A percentile compares a stretch with the other conserved stretches of the same genome.
Conservation (phyloP, 2,329 filamentous ascomycete species). For the Microdochium trichocladiopsis region DNA sequence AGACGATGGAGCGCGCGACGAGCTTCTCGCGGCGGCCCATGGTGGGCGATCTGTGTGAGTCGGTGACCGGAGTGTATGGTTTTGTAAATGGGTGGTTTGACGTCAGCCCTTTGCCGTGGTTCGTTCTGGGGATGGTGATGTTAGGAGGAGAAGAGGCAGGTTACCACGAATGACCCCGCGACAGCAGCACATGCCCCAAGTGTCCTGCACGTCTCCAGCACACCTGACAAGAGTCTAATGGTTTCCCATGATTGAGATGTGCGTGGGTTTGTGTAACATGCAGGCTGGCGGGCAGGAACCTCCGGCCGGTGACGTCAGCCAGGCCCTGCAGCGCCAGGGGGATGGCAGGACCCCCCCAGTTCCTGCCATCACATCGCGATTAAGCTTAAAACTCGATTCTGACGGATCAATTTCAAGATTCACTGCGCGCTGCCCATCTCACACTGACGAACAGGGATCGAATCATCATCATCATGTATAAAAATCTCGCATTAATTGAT, state of each 20-base stretch:
- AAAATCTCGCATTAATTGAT: background rate
- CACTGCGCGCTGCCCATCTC: no score
- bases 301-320: background rate
- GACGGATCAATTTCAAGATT: background rate
- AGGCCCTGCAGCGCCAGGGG: background rate
- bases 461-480: background rate
- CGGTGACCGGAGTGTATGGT: background rate
- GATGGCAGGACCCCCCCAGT: background rate
- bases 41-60: no score
- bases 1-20: conserved; percentile 32
- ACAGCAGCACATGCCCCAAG: background rate
- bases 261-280: background rate
- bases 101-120: background rate
- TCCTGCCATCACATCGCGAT: background rate
- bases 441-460: background rate
- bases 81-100: background rate
- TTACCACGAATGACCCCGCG: background rate
- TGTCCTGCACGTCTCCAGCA: background rate
- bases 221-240: background rate
- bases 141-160: background rate
- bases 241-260: background rate
- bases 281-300: background rate
- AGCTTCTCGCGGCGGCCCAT: conserved; percentile 18
- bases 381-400: background rate
- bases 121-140: background rate